These are phyloP conservation scores for Lantana camara DNA, from an alignment of 257 asterid genomes.

Conservation along the genomic window DNA sequence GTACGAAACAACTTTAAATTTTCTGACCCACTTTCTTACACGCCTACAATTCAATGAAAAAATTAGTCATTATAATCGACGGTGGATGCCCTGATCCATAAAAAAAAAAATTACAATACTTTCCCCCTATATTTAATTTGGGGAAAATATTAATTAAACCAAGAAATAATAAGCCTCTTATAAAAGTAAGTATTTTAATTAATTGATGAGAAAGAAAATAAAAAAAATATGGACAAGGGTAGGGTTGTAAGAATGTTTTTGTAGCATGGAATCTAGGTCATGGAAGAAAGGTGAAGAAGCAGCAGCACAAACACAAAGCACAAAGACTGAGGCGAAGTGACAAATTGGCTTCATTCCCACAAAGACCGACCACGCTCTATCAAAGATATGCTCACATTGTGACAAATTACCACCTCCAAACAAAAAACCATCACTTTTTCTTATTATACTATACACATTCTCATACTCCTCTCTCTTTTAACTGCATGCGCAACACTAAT, in stretches of 20 bases:
- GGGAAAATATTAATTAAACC: too few relatives aligned
- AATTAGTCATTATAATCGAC: too few relatives aligned
- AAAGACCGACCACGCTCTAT: constrained; percentile 1
- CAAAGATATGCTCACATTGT: constrained; percentile 40
- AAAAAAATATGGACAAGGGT: constrained; percentile 30
- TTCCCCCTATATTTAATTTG: too few relatives aligned
- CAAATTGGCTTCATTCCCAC: constrained; percentile 54
- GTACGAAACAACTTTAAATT: too few relatives aligned
- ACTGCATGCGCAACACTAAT: too few relatives aligned
- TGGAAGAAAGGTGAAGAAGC: constrained; percentile 35
- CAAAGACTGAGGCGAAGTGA: constrained; percentile 49
- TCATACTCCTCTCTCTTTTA: too few relatives aligned
- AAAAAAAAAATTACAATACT: too few relatives aligned
- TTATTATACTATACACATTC: too few relatives aligned
- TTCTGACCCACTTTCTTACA: too few relatives aligned
- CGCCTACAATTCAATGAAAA: too few relatives aligned
- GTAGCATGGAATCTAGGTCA: constrained; percentile 27
- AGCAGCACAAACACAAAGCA: constrained; percentile 48
- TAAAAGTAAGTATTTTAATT: too few relatives aligned
- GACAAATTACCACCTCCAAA: constrained; percentile 44
- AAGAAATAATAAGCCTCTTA: constrained; percentile 7
- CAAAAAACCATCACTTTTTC: constrained; percentile 55
- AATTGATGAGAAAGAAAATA: not conserved
- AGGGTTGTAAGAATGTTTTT: constrained; percentile 37
- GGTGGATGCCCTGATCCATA: too few relatives aligned